phyloP scores from a whole-genome alignment of 1,284 basidiomycete species.

The Xerocomus nothofagi region DNA sequence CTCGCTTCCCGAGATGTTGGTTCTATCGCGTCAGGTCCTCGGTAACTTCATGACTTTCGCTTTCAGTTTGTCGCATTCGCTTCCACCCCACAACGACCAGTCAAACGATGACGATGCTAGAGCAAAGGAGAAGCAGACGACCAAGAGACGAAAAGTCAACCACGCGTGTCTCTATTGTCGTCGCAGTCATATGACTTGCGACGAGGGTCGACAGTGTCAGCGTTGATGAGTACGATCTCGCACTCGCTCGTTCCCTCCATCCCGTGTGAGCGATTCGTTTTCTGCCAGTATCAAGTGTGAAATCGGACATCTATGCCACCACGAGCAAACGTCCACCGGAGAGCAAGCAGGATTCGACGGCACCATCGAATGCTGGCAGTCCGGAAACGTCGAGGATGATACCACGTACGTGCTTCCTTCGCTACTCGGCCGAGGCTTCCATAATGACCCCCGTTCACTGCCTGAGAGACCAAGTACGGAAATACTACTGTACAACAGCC shows the following conservation, averaged over 20 bases:
- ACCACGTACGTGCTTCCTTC: slow-evolving; percentile 11
- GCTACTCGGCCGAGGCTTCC: slow-evolving; percentile 12
- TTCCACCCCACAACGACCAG: too few species aligned
- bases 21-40: too few species aligned
- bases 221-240: slow-evolving; percentile 68
- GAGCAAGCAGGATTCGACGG: slow-evolving; percentile 40
- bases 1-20: too few species aligned
- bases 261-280: slow-evolving; percentile 3
- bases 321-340: slow-evolving; percentile 68
- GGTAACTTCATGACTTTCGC: too few species aligned
- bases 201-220: slow-evolving; percentile 86
- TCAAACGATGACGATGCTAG: slow-evolving; percentile 30
- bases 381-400: slow-evolving; percentile 20
- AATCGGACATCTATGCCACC: slow-evolving; percentile 88
- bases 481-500: slow-evolving; percentile 33
- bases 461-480: slow-evolving; percentile 38
- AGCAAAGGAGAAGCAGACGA: slow-evolving; percentile 56
- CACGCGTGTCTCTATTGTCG: slow-evolving; percentile 94
- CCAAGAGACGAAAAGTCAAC: slow-evolving; percentile 80
- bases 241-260: neutral
- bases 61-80: too few species aligned
- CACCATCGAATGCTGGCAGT: slow-evolving; percentile 35
- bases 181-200: slow-evolving; percentile 92
- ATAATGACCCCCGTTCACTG: too few species aligned
- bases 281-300: slow-evolving; percentile 80